Evolutionary conservation across 1,284 basidiomycete species (phyloP), one percentile per base, ranked within the genome.

Genomic region (Fereydounia khargensis): DNA sequence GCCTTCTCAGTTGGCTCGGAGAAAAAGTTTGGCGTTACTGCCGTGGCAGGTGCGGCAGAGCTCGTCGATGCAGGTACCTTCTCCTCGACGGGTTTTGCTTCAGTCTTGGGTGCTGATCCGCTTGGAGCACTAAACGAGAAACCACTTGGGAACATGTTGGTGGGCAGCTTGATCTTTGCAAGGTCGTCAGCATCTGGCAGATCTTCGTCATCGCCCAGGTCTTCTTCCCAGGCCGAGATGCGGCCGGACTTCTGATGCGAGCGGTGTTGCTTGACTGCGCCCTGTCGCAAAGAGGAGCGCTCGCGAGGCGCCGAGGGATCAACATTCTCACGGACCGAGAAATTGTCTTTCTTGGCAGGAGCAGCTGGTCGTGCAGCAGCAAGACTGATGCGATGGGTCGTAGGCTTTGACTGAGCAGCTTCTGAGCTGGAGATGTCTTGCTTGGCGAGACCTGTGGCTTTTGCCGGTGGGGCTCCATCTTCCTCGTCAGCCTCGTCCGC

Each of bases 121-220:
- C n/a, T n/a, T n/a, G n/a, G n/a, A n/a, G 45, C 41, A 33, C 57
- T 64, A 39, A 74, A 73, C 23, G 60, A 54, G 35, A 74, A 73
- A 17, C 67, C 58, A 22, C 47, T 35, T 4, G 72, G 70, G 44
- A 74, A 74, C 31, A 73, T 40, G 38, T 52, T 61, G 25, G 58
- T 46, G 4, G 72, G 72, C 35, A 71, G 33, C 51, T 70, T 71
- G 56, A 74, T 74, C 61, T 71, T 73, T 21, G 59, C 47, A 16
- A 74, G 47, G 17, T 70, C 72, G 34, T 58, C 65, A 0, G 67
- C 61, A 22, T 61, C 64, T 4, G 65, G 66, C 24, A 61, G 33
- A n/a, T 63, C 68, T 6, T 71, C 67, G 25, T 72, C 65, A 19
- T 70, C 72, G n/a, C 65, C 69, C 9, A 57, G 55, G 14, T 68